These are phyloP conservation scores for Abortiporus biennis DNA, from an alignment of 1,284 basidiomycete species.

Conservation along the genomic window DNA sequence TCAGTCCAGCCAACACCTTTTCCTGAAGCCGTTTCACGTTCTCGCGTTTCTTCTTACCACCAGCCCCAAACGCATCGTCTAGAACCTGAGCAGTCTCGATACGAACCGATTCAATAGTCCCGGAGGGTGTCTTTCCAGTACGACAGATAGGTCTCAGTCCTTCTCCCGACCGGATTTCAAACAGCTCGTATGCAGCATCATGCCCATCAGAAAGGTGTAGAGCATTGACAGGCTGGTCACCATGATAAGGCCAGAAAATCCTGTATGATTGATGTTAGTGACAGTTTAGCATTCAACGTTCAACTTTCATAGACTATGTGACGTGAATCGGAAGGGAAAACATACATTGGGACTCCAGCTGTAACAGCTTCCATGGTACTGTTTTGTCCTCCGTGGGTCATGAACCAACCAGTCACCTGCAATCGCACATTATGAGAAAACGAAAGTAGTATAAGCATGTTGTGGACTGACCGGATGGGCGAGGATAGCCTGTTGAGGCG, in stretches of 20 bases:
- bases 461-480: slow-evolving; percentile 14
- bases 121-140: slow-evolving; percentile 3
- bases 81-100: slow-evolving; percentile 6
- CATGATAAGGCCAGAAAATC: slow-evolving; percentile 20
- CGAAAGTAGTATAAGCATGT: background rate
- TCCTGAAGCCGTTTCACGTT: slow-evolving; percentile 6
- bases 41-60: slow-evolving; percentile 8
- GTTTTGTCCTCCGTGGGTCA: slow-evolving; percentile 13
- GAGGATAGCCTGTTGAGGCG: slow-evolving; percentile 18
- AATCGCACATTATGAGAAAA: background rate
- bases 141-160: slow-evolving; percentile 13
- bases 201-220: slow-evolving; percentile 13
- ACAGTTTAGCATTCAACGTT: background rate
- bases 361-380: slow-evolving; percentile 10
- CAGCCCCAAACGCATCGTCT: slow-evolving; percentile 4
- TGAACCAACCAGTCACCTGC: slow-evolving; percentile 12
- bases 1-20: background rate
- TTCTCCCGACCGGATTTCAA: slow-evolving; percentile 17
- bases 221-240: slow-evolving; percentile 18
- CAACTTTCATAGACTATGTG: background rate
- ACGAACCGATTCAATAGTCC: slow-evolving; percentile 9
- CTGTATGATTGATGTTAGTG: no score
- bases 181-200: slow-evolving; percentile 19
- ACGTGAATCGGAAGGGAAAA: background rate
- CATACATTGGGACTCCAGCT: slow-evolving; percentile 9